Percentiles rank a stretch among this genome's conserved stretches.
These are phyloP conservation scores for Plasmodium gonderi DNA, from an alignment of 169 alveolate species.

Conservation along the genomic window DNA sequence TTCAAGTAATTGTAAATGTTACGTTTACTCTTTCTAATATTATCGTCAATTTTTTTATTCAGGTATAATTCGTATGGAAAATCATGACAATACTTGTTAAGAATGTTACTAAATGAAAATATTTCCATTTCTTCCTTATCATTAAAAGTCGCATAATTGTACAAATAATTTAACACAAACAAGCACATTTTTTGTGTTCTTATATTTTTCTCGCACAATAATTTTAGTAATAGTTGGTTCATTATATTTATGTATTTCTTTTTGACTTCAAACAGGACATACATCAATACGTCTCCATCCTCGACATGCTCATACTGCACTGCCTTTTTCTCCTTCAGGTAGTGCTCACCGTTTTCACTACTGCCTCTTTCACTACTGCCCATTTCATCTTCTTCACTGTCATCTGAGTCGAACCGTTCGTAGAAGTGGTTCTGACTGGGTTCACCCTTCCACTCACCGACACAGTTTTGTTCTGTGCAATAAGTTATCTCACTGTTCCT, in stretches of 20 bases:
- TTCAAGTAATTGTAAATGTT: slow-evolving; percentile 47
- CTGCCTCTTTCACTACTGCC: neutral
- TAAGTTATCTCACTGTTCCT: neutral
- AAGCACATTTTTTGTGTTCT: slow-evolving; percentile 69
- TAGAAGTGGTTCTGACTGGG: slow-evolving; percentile 22
- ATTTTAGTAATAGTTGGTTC: slow-evolving; percentile 48
- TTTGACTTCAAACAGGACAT: slow-evolving; percentile 50
- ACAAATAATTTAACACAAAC: slow-evolving; percentile 42
- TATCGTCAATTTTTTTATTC: slow-evolving; percentile 64
- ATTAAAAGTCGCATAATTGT: slow-evolving; percentile 56
- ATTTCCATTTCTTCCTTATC: slow-evolving; percentile 16
- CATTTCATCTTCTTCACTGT: slow-evolving; percentile 30
- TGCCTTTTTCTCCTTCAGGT: neutral
- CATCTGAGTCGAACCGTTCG: slow-evolving; percentile 22
- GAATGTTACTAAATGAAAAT: slow-evolving; percentile 23
- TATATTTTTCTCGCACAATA: slow-evolving; percentile 61
- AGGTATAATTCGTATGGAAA: slow-evolving; percentile 53
- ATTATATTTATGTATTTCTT: slow-evolving; percentile 33
- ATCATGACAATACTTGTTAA: slow-evolving; percentile 69
- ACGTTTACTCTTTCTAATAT: slow-evolving; percentile 58
- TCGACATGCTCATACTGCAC: neutral
- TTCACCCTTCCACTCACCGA: neutral
- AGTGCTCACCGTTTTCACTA: neutral
- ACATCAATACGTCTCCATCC: neutral
- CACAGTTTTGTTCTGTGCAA: neutral